phyloP scores from a whole-genome alignment of 1,284 basidiomycete species.

The Anthracocystis setariae region DNA sequence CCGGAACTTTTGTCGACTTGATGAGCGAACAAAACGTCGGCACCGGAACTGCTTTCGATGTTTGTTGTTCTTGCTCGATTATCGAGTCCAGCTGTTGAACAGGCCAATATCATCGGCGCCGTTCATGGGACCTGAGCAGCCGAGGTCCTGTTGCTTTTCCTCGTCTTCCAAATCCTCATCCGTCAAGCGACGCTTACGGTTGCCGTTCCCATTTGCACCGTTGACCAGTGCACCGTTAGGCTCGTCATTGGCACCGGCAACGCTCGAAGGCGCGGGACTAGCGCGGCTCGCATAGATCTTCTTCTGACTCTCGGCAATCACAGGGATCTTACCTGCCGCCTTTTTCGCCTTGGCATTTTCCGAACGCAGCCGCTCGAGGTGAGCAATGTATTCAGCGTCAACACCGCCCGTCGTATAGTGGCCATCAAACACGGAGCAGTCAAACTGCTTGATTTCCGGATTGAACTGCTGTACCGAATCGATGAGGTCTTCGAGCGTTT shows the following conservation, averaged over 20 bases:
- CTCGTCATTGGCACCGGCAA: slow-evolving; percentile 46
- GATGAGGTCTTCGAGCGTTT: slow-evolving; percentile 90
- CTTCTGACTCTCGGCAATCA: slow-evolving; percentile 40
- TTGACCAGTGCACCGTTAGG: slow-evolving; percentile 7
- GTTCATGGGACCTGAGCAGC: slow-evolving; percentile 65
- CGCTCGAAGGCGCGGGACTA: slow-evolving; percentile 31
- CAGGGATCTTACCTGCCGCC: slow-evolving; percentile 37
- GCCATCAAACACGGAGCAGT: slow-evolving; percentile 98
- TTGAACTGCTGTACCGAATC: slow-evolving; percentile 89
- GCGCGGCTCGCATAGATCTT: slow-evolving; percentile 46
- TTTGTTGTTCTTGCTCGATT: background rate
- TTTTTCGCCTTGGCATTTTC: slow-evolving; percentile 79
- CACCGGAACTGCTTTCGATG: no score
- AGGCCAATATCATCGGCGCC: slow-evolving; percentile 64
- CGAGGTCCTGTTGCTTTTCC: slow-evolving; percentile 44
- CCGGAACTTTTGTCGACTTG: background rate
- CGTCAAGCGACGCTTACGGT: slow-evolving; percentile 32
- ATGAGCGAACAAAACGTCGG: no score
- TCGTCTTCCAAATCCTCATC: slow-evolving; percentile 38
- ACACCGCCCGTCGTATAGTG: slow-evolving; percentile 97
- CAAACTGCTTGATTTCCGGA: slow-evolving; percentile 80
- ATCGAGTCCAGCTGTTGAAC: slow-evolving; percentile 59
- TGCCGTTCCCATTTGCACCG: slow-evolving; percentile 11
- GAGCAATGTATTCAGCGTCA: slow-evolving; percentile 81
- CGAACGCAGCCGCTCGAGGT: slow-evolving; percentile 81